Evolutionary conservation across 2,329 filamentous ascomycete genomes (phyloP).

Genomic region (Pseudogymnoascus verrucosus): DNA sequence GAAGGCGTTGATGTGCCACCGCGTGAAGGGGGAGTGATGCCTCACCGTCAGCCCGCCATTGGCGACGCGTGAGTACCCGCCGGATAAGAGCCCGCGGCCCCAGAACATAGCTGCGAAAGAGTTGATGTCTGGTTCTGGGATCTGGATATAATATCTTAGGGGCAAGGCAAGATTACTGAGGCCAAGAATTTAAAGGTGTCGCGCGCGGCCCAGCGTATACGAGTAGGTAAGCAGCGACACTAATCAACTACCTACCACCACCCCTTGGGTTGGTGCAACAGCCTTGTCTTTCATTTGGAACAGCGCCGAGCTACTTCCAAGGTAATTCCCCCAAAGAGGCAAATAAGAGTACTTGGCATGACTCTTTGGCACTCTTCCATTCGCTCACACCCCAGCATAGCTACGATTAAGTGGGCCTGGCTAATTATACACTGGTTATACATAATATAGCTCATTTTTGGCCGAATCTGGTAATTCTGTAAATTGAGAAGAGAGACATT

Average conservation of each 20-base stretch:
- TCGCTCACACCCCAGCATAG: not conserved
- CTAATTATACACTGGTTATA: not conserved
- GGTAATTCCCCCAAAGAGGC: not conserved
- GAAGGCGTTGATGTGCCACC: constrained; percentile 3
- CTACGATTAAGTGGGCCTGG: not conserved
- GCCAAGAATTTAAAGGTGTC: constrained; percentile 3
- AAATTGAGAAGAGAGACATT: constrained; percentile 2
- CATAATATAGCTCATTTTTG: not conserved
- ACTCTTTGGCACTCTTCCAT: not conserved
- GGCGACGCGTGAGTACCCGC: not conserved
- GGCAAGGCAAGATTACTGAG: not conserved
- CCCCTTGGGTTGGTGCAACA: not conserved
- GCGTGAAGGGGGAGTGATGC: not conserved
- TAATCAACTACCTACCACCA: not conserved
- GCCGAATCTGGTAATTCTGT: not conserved
- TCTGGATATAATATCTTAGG: not conserved
- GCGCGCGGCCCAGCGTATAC: not conserved
- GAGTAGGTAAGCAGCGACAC: constrained; percentile 2
- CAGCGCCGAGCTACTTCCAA: not conserved
- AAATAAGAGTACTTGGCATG: not conserved
- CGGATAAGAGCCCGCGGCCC: constrained; percentile 1
- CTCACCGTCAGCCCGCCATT: not conserved
- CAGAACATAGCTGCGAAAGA: constrained; percentile 1
- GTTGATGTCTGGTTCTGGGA: not conserved
- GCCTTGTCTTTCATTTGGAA: not conserved